Percentiles rank a stretch among this genome's conserved stretches.
Evolutionary conservation across 2,329 filamentous ascomycete genomes (phyloP).

Genomic region (Alternaria sp.): DNA sequence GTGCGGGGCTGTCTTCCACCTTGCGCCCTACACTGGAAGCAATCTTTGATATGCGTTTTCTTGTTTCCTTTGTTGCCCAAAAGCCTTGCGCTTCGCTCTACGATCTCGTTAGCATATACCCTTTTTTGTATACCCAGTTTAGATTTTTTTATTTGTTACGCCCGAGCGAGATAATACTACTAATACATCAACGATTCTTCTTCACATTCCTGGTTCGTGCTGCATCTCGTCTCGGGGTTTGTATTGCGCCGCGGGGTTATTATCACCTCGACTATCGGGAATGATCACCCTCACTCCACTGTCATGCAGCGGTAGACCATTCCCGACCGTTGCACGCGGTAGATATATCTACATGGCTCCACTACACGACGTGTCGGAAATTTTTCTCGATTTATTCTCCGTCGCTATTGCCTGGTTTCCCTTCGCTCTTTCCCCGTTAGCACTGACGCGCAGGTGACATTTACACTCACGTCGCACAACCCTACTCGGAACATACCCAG

Average conservation of each 20-base stretch:
- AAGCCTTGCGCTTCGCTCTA: conserved; percentile 1
- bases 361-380: not conserved
- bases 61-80: conserved; percentile 11
- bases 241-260: conserved; percentile 5
- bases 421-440: not conserved
- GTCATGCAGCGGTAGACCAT: conserved; percentile 14
- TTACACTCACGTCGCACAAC: not conserved
- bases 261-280: conserved; percentile 8
- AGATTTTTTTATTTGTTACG: not conserved
- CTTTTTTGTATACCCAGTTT: conserved; percentile 9
- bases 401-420: not conserved
- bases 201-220: not conserved
- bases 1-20: conserved; percentile 14
- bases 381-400: not conserved
- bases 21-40: not conserved
- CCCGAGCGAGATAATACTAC: not conserved
- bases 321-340: conserved; percentile 7
- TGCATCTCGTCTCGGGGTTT: not conserved
- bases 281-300: conserved; percentile 15
- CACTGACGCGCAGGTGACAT: not conserved
- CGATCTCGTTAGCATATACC: conserved; percentile 4
- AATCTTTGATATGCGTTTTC: conserved; percentile 12
- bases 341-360: conserved; percentile 4
- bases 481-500: not conserved
- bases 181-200: conserved; percentile 4